phyloP scores from a whole-genome alignment of 257 asterid species.

The Gentiana straminea region DNA sequence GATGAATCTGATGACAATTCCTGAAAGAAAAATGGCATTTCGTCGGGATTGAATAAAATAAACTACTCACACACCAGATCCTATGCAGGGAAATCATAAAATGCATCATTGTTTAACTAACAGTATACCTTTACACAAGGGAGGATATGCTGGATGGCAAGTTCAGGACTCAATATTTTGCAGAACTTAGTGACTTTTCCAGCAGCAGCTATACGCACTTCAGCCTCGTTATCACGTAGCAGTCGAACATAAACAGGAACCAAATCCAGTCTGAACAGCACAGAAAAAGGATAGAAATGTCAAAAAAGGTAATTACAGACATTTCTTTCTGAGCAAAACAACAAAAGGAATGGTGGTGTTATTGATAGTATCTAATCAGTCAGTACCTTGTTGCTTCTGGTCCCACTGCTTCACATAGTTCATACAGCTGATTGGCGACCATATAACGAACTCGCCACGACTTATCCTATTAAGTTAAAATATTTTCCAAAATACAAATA shows the following conservation, averaged over 20 bases:
- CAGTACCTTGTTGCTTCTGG: constrained; percentile 34
- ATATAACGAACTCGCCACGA: constrained; percentile 39
- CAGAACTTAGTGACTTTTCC: constrained; percentile 38
- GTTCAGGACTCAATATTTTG: constrained; percentile 29
- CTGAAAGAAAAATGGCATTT: constrained; percentile 9
- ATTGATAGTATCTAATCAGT: background rate
- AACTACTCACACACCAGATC: too few relatives aligned
- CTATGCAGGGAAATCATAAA: background rate
- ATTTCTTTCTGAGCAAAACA: background rate
- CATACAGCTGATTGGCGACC: constrained; percentile 38
- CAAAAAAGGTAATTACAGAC: background rate
- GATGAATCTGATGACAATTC: constrained; percentile 35
- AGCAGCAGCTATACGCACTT: constrained; percentile 41
- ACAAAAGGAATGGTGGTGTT: background rate
- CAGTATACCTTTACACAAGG: constrained; percentile 31
- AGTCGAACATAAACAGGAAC: constrained; percentile 38
- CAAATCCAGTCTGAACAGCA: constrained; percentile 23
- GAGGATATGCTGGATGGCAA: constrained; percentile 31
- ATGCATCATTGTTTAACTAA: background rate
- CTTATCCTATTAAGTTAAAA: constrained; percentile 22
- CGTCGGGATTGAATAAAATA: background rate
- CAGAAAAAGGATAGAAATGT: constrained; percentile 2
- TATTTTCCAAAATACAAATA: too few relatives aligned
- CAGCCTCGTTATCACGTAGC: constrained; percentile 40
- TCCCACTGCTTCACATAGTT: constrained; percentile 38